These are phyloP conservation scores for Zygoascus ofunaensis DNA, from an alignment of 805 yeast genomes.

Conservation along the genomic window DNA sequence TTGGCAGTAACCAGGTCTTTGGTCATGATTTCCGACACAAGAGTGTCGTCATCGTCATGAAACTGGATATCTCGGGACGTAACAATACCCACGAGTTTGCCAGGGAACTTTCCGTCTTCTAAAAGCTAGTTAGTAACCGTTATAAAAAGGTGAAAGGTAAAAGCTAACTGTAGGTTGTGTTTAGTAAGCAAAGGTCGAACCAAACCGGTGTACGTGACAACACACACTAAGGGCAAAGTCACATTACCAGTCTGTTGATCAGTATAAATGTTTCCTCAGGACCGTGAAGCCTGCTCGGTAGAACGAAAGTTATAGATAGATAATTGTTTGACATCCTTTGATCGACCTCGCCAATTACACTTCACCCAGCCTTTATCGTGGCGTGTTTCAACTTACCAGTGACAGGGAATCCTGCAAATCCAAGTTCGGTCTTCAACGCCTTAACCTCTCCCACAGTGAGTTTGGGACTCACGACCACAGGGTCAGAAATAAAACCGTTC, in stretches of 20 bases:
- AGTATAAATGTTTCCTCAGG: slow-evolving; percentile 63
- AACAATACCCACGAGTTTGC: slow-evolving; percentile 87
- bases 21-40: slow-evolving; percentile 80
- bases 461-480: slow-evolving; percentile 72
- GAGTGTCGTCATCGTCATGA: slow-evolving; percentile 58
- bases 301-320: slow-evolving; percentile 92
- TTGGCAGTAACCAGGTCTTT: slow-evolving; percentile 67
- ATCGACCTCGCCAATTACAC: no score
- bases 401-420: slow-evolving; percentile 97
- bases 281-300: slow-evolving; percentile 85
- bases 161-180: not conserved
- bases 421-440: slow-evolving; percentile 57
- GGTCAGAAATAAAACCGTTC: slow-evolving; percentile 95
- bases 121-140: slow-evolving; percentile 17
- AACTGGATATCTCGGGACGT: slow-evolving; percentile 97
- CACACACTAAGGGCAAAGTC: no score
- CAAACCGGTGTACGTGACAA: no score
- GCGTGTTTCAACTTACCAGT: slow-evolving; percentile 84
- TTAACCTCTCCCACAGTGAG: slow-evolving; percentile 75
- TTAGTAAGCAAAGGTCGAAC: no score
- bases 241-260: no score
- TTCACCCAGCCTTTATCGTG: not conserved
- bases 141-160: slow-evolving; percentile 6
- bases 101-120: slow-evolving; percentile 82
- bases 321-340: slow-evolving; percentile 23